Evolutionary conservation across 179 eudicot genomes (phyloP).

Genomic region (Silene noctiflora): DNA sequence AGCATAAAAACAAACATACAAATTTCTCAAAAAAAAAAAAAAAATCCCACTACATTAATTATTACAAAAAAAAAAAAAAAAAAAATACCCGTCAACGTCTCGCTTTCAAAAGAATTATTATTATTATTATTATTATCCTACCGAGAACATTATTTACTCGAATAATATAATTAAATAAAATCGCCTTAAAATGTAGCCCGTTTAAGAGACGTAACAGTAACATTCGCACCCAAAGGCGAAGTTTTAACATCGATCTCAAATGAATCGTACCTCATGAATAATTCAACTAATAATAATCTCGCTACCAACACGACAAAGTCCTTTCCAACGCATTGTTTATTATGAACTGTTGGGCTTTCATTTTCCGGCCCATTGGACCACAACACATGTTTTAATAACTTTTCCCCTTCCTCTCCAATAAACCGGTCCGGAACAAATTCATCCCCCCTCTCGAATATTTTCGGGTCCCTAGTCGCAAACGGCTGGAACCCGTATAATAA

Average conservation of each 20-base stretch:
- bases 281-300: constrained; percentile 66
- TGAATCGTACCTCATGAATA: constrained; percentile 70
- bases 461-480: constrained; percentile 73
- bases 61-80: no score
- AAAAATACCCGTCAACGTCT: no score
- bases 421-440: constrained; percentile 77
- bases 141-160: neutral
- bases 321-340: constrained; percentile 94
- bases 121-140: no score
- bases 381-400: constrained; percentile 53
- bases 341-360: constrained; percentile 41
- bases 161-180: neutral
- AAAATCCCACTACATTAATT: no score
- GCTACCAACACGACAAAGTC: constrained; percentile 71
- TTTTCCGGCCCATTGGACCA: constrained; percentile 91
- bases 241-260: constrained; percentile 62
- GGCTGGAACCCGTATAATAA: constrained; percentile 81
- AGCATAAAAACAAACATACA: neutral
- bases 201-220: constrained; percentile 64
- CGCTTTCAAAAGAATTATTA: no score
- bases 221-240: constrained; percentile 60
- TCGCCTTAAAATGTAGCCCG: constrained; percentile 35
- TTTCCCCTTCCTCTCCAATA: constrained; percentile 61
- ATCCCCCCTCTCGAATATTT: constrained; percentile 56
- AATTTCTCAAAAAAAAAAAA: neutral